Evolutionary conservation across 768 basidiomycete genomes (phyloP), one percentile per base, ranked within the genome.

Genomic region (Hygrophorus russula): DNA sequence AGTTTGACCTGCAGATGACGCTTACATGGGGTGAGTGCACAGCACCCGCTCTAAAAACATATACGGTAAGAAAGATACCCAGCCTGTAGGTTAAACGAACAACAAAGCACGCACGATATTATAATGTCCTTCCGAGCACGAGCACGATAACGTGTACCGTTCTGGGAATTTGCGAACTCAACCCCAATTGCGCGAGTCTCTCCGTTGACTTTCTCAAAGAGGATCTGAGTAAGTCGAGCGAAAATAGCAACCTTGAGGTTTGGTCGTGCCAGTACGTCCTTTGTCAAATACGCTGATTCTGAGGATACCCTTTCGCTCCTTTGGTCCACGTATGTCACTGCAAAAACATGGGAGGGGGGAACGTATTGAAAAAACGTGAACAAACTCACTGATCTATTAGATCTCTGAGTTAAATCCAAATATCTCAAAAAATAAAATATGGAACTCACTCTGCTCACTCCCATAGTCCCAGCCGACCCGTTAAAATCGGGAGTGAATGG

Each of bases 251-350:
- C 73, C 19, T 66, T 79, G 18, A 87, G 65, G 49, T 86, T 86
- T 5, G 73, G 73, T 30, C 83, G 67, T 4, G 67, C 64, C 4
- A 85, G 67, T 3, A 84, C 82, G 0, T 76, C 66, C 1, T 69
- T 59, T 0, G 80, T 83, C 28, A 86, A 69, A 53, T 85, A 86
- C 0, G 79, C 80, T 1, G 69, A 61, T 53, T 84, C 80, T 1
- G 78, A 67, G 1, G 81, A 77, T 5, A 79, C 77, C 0, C 83
- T 73, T 44, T 63, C 59, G 28, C 67, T 66, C 9, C 64, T 66
- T 28, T 63, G 46, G 51, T 76, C 67, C 40, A 85, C 67, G 49
- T 80, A 85, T 0, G 80, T 81, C 78, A 84, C 83, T 84, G 40
- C 0, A 1, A 35, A 28, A 7, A 13, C 27, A 19, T 37, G 6